phyloP scores from a whole-genome alignment of 768 basidiomycete species.

The Boletellus emodensis region DNA sequence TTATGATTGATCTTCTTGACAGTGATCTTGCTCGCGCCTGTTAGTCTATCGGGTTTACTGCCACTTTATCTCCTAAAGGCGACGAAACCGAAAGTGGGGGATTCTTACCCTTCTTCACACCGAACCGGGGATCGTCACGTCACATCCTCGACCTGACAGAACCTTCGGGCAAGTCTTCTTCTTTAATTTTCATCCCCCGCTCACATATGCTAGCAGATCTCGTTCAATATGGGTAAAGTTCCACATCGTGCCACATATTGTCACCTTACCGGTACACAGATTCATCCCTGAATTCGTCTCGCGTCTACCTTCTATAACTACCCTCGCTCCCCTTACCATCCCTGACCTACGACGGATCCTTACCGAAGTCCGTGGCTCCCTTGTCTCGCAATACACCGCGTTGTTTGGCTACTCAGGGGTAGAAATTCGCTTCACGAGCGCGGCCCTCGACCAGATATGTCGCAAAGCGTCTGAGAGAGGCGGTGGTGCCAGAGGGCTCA shows the following conservation, averaged over 20 bases:
- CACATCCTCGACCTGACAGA: slow-evolving; percentile 68
- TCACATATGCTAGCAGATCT: slow-evolving; percentile 50
- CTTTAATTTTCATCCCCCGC: neutral
- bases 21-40: neutral
- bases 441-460: slow-evolving; percentile 80
- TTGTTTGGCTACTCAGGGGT: slow-evolving; percentile 81
- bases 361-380: slow-evolving; percentile 87
- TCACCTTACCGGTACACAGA: slow-evolving; percentile 33
- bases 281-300: slow-evolving; percentile 96
- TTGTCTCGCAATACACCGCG: slow-evolving; percentile 85
- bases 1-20: neutral
- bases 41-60: slow-evolving; percentile 88
- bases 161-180: slow-evolving; percentile 48
- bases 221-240: slow-evolving; percentile 69
- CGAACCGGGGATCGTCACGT: slow-evolving; percentile 54
- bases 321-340: slow-evolving; percentile 73
- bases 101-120: slow-evolving; percentile 70
- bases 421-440: slow-evolving; percentile 81
- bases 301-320: slow-evolving; percentile 87
- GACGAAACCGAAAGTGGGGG: slow-evolving; percentile 35
- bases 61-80: slow-evolving; percentile 41
- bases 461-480: slow-evolving; percentile 73
- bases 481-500: slow-evolving; percentile 85
- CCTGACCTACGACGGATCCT: slow-evolving; percentile 85
- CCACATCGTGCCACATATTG: neutral